Evolutionary conservation across 2,329 filamentous ascomycete species (phyloP).

Genomic region (Cytospora leucostoma): DNA sequence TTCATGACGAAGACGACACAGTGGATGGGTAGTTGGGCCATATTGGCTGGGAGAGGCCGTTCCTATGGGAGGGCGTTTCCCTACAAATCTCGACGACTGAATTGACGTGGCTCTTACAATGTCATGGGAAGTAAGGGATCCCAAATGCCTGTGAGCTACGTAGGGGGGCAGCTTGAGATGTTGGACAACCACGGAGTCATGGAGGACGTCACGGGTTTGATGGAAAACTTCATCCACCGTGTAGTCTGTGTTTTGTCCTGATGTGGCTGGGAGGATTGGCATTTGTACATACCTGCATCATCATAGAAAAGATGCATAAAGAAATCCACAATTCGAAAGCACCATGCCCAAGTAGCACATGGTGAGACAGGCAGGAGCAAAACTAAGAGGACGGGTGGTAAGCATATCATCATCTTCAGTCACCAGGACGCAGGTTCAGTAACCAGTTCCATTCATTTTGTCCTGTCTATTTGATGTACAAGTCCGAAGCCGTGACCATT

Average conservation of each 20-base stretch:
- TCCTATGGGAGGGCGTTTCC: too few relatives aligned
- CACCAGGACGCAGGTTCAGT: neutral
- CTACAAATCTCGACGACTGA: too few relatives aligned
- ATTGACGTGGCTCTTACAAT: too few relatives aligned
- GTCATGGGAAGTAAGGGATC: too few relatives aligned
- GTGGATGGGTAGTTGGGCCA: too few relatives aligned
- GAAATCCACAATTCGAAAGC: neutral
- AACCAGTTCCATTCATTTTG: conserved; percentile 5
- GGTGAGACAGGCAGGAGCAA: neutral
- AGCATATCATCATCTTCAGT: neutral
- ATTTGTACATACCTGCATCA: neutral
- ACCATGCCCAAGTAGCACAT: neutral
- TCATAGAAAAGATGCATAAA: neutral
- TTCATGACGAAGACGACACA: too few relatives aligned
- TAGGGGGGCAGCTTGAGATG: too few relatives aligned
- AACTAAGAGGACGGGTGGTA: neutral
- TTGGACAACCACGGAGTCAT: neutral
- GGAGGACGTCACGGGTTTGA: neutral
- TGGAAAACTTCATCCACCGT: neutral
- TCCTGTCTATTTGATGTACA: neutral
- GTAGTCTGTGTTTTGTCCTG: neutral
- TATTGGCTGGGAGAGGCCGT: too few relatives aligned
- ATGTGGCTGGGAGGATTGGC: neutral
- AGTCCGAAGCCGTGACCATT: conserved; percentile 12
- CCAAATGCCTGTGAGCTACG: too few relatives aligned